phyloP scores from a whole-genome alignment of 495 filamentous ascomycete genomes.

The Annulohypoxylon bovei region DNA sequence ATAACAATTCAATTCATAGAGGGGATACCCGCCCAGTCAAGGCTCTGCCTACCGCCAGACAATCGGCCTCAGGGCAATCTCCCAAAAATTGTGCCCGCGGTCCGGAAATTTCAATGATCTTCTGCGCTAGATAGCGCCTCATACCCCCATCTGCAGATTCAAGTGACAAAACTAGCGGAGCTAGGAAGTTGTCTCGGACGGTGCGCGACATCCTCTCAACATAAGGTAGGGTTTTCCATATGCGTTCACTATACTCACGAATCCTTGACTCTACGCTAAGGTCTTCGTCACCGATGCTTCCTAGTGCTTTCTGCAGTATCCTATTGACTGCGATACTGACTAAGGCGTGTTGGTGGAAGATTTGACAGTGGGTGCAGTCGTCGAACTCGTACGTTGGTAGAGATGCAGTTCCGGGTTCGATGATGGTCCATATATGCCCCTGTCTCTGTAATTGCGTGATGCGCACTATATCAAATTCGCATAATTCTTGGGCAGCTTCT shows the following conservation, averaged over 20 bases:
- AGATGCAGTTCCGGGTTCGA: background rate
- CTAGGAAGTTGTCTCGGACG: background rate
- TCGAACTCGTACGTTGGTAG: background rate
- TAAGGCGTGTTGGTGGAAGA: background rate
- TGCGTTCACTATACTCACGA: background rate
- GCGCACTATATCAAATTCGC: background rate
- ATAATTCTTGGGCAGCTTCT: background rate
- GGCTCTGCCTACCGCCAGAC: background rate
- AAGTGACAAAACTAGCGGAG: background rate
- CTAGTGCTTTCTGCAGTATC: background rate
- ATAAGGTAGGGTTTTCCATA: background rate
- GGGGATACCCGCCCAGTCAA: background rate
- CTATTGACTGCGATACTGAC: background rate
- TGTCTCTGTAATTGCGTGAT: background rate
- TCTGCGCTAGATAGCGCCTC: background rate
- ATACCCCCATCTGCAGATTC: background rate
- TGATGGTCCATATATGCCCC: background rate
- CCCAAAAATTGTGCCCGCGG: background rate
- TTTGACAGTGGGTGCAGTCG: background rate
- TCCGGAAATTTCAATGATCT: background rate
- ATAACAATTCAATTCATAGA: no score
- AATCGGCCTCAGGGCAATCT: background rate
- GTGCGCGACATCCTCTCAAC: background rate
- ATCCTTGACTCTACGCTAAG: background rate
- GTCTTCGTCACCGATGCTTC: background rate